Evolutionary conservation across 1,139 yeast species (phyloP).

Genomic region (Candida buenavistaensis): DNA sequence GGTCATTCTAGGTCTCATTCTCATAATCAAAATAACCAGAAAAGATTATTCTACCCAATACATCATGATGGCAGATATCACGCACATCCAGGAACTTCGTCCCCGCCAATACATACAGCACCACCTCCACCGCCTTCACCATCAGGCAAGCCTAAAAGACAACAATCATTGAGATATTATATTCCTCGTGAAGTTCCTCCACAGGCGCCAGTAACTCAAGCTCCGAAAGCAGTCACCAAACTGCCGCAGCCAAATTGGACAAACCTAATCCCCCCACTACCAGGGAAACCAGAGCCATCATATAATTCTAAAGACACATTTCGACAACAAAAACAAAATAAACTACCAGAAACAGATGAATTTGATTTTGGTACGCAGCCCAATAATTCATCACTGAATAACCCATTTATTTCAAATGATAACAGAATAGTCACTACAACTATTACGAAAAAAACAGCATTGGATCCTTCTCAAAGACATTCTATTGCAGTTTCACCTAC

Average conservation of each 20-base stretch:
- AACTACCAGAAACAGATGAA: slow-evolving; percentile 9
- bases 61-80: slow-evolving; percentile 12
- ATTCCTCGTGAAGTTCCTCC: slow-evolving; percentile 3
- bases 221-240: slow-evolving; percentile 1
- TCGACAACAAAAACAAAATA: slow-evolving; percentile 5
- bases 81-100: slow-evolving; percentile 4
- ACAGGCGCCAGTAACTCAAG: slow-evolving; percentile 1
- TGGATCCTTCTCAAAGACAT: slow-evolving; percentile 16
- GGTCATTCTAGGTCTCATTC: slow-evolving; percentile 12
- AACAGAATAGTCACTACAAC: slow-evolving; percentile 1
- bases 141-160: slow-evolving; percentile 4
- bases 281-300: slow-evolving; percentile 12
- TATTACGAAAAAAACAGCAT: not conserved
- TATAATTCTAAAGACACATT: slow-evolving; percentile 5
- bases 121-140: slow-evolving; percentile 3
- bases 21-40: slow-evolving; percentile 7
- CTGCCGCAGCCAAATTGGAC: slow-evolving; percentile 18
- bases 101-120: slow-evolving; percentile 3
- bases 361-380: slow-evolving; percentile 9
- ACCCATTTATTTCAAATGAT: too few relatives aligned
- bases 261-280: slow-evolving; percentile 22
- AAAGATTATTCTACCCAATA: slow-evolving; percentile 12
- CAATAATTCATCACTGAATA: too few relatives aligned
- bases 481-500: slow-evolving; percentile 19
- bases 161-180: slow-evolving; percentile 1